phyloP scores from a whole-genome alignment of 306 rosid species.

The Aeschynomene evenia region DNA sequence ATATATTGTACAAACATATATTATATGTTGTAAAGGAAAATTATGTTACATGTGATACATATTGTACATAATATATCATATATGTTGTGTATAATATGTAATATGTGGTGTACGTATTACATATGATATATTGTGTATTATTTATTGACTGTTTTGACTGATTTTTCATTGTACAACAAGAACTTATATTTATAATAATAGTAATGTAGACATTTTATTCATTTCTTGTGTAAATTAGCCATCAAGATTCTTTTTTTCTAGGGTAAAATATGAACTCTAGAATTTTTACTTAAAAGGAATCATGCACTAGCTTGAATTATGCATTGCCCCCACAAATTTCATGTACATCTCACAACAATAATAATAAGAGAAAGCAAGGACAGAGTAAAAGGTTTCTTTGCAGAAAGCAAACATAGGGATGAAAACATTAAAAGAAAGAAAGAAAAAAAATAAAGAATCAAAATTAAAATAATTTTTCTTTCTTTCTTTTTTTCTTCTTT shows the following conservation, averaged over 20 bases:
- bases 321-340: too few relatives aligned
- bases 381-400: constrained; percentile 37
- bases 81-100: too few relatives aligned
- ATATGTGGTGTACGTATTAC: too few relatives aligned
- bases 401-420: constrained; percentile 7
- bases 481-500: background rate
- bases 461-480: background rate
- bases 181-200: too few relatives aligned
- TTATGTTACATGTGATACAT: too few relatives aligned
- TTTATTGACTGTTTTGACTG: too few relatives aligned
- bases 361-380: constrained; percentile 1
- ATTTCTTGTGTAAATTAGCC: background rate
- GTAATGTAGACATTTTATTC: background rate
- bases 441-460: background rate
- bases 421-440: too few relatives aligned
- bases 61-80: too few relatives aligned
- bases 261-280: background rate
- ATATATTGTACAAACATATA: too few relatives aligned
- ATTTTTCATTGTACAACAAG: too few relatives aligned
- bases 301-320: constrained; percentile 8
- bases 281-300: background rate
- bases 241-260: background rate
- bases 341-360: background rate
- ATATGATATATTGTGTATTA: too few relatives aligned
- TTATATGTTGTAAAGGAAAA: too few relatives aligned